Conservation (phyloP, 345 rosid species). For the Pseudoturritis turrita region DNA sequence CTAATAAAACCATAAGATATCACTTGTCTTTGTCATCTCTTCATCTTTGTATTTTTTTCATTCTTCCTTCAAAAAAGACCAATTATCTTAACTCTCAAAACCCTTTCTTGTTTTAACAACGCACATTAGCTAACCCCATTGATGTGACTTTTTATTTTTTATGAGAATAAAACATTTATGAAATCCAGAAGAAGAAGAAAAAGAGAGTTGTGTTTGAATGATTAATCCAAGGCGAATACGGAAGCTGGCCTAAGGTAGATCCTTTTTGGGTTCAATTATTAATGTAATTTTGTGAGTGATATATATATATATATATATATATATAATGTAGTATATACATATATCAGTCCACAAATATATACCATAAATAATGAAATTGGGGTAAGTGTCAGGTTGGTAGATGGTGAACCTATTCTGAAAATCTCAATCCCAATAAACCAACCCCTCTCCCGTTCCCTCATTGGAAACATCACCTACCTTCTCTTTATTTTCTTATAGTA, state of each 20-base stretch:
- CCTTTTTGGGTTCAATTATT: background rate
- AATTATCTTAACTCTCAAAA: background rate
- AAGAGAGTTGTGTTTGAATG: background rate
- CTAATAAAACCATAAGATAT: conserved; percentile 25
- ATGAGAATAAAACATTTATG: background rate
- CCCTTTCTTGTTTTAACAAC: conserved; percentile 16
- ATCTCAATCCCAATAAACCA: conserved; percentile 30
- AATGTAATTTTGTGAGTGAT: background rate
- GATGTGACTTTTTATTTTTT: conserved; percentile 16
- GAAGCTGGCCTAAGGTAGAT: background rate
- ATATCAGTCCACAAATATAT: background rate
- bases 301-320: background rate
- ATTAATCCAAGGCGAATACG: background rate
- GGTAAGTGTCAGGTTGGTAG: conserved; percentile 15
- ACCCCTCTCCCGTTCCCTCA: conserved; percentile 16
- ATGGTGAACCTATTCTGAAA: conserved; percentile 20
- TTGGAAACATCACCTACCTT: conserved; percentile 28
- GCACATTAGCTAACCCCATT: conserved; percentile 5
- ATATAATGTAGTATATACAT: background rate
- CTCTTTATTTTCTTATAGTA: background rate
- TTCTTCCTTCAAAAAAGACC: background rate
- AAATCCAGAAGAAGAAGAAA: background rate
- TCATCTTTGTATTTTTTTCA: background rate
- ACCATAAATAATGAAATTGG: background rate
- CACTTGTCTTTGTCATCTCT: conserved; percentile 15